Evolutionary conservation across 495 filamentous ascomycete genomes (phyloP).

Genomic region (Lasiosphaeris hirsuta): DNA sequence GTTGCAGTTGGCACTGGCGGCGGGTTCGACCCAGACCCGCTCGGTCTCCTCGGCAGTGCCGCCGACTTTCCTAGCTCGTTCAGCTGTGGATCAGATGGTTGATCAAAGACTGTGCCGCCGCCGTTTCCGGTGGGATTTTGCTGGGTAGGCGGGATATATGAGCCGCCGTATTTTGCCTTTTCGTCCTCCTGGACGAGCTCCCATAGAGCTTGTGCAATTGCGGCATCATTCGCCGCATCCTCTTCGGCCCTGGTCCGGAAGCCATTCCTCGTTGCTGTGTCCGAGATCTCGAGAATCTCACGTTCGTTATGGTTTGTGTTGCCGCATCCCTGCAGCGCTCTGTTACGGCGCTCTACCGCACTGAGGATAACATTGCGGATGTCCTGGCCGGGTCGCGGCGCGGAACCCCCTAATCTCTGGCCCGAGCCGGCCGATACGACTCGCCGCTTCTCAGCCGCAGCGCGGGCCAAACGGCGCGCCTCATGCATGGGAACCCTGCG

Average conservation of each 20-base stretch:
- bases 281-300: constrained; percentile 58
- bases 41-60: constrained; percentile 6
- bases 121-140: constrained; percentile 57
- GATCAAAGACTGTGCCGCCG: constrained; percentile 17
- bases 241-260: constrained; percentile 83
- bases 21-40: constrained; percentile 22
- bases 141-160: constrained; percentile 62
- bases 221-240: constrained; percentile 83
- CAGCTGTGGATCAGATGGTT: background rate
- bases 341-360: constrained; percentile 66
- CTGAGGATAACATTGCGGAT: constrained; percentile 72
- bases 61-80: background rate
- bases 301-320: constrained; percentile 58
- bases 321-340: constrained; percentile 66
- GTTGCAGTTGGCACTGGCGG: constrained; percentile 23
- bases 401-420: constrained; percentile 66
- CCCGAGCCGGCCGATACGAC: constrained; percentile 60
- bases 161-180: constrained; percentile 58
- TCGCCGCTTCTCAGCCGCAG: constrained; percentile 70
- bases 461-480: constrained; percentile 69
- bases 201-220: constrained; percentile 83
- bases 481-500: constrained; percentile 63
- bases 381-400: constrained; percentile 60
- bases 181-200: constrained; percentile 84
- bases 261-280: constrained; percentile 67